Percentiles rank a stretch among this genome's conserved stretches.
Conservation (phyloP, 257 asterid species). For the Rhazya stricta region DNA sequence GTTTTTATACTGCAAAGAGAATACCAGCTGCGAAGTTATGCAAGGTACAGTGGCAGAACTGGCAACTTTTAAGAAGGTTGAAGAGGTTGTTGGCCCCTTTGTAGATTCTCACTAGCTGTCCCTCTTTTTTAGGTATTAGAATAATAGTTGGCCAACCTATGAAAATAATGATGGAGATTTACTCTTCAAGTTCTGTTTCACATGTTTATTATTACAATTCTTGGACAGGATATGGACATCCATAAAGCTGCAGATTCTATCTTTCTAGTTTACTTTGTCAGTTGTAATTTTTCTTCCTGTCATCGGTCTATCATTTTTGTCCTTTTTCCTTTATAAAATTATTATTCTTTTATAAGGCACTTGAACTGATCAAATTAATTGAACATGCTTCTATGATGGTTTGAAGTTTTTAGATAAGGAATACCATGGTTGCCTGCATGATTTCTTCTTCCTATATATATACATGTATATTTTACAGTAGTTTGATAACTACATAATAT, state of each 20-base stretch:
- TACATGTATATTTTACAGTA: too few relatives aligned
- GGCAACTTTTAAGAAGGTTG: not conserved
- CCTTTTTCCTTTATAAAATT: not conserved
- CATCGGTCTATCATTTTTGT: not conserved
- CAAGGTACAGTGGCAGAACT: not conserved
- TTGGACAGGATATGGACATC: not conserved
- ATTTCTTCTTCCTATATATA: not conserved
- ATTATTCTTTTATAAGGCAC: not conserved
- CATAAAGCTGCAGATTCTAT: not conserved
- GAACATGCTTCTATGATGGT: not conserved
- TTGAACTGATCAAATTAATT: not conserved
- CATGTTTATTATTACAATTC: not conserved
- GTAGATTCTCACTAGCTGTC: not conserved
- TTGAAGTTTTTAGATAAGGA: not conserved
- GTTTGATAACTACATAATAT: not conserved
- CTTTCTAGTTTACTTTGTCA: not conserved
- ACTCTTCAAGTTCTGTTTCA: too few relatives aligned
- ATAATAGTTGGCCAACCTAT: not conserved
- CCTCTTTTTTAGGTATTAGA: not conserved
- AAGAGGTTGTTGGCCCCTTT: not conserved
- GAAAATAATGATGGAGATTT: not conserved
- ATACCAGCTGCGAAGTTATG: not conserved
- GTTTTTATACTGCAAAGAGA: not conserved
- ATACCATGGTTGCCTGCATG: not conserved
- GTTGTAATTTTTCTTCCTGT: not conserved